Base-by-base conservation (phyloP, 1,139 yeast species). In the Yamadazyma trypodendri region DNA sequence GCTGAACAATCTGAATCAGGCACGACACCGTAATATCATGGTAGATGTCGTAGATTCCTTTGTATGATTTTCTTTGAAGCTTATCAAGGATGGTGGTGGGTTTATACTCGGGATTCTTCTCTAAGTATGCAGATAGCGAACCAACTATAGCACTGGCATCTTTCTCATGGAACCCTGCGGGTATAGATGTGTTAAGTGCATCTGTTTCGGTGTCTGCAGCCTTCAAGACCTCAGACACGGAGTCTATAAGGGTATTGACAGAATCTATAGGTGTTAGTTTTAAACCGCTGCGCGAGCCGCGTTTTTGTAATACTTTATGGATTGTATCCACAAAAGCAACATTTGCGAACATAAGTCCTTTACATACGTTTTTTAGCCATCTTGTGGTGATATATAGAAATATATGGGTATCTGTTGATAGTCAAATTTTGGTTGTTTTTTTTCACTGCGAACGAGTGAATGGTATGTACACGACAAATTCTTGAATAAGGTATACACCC, bases 1-100 rank as follows among this genome's bases (percentile, higher is more conserved):
- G 63, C 35, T 67, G 61, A 25, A 67, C 65, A 16, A 84, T 68
- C 24, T 72, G 63, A 18, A 73, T 55, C 8, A 79, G 74, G 30
- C 83, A 68, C 0, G 84, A 82, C 13, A 83, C 63, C 50, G 79
- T 84, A 42, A 90, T 58, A 57, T 90, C 97, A 53, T 84, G 92
- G 52, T 75, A 87, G 11, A 88, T 51, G 32, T 63, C 63, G 49
- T 81, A 83, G 8, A 81, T 65, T 0, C 68, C 52, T 1, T 50
- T 49, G 51, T 82, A 83, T 20, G 59, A 52, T 0, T 60, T 52
- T 1, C 45, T 29, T 8, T 49, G 35, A 39, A 48, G 54, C 36
- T 57, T 64, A 7, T 50, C 43, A 8, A 34, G 24, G 16, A 67
- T 49, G 28, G 58, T 49, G 4, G 60, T 58, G 4, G 50, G 44